Evolutionary conservation across 306 rosid species (phyloP).

Genomic region (Dalbergia cultrata): DNA sequence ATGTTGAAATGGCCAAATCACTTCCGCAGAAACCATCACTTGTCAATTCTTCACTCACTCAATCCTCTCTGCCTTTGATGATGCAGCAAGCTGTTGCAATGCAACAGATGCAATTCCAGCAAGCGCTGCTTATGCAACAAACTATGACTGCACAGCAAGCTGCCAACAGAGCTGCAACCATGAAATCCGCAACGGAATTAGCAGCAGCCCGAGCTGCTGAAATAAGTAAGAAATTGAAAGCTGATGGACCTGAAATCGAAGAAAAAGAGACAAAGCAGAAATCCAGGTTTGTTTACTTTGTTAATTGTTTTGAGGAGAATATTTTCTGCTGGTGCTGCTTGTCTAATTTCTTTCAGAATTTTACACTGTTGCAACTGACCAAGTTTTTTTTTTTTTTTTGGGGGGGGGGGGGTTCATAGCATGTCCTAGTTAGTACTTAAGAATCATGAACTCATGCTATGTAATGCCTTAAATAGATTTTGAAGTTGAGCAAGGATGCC

Average conservation of each 20-base stretch:
- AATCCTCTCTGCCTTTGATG: slow-evolving; percentile 94
- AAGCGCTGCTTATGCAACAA: slow-evolving; percentile 96
- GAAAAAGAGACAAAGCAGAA: slow-evolving; percentile 69
- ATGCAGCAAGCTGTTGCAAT: slow-evolving; percentile 99
- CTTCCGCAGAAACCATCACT: slow-evolving; percentile 77
- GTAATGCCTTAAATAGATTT: slow-evolving; percentile 27
- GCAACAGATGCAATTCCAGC: slow-evolving; percentile 99
- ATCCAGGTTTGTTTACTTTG: slow-evolving; percentile 70
- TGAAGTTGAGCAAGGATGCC: slow-evolving; percentile 16
- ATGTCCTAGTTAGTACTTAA: neutral
- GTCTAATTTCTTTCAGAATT: slow-evolving; percentile 17
- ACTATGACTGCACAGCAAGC: slow-evolving; percentile 95
- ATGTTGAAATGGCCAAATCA: slow-evolving; percentile 99
- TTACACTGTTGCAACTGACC: slow-evolving; percentile 7
- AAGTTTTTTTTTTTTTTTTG: too few species aligned
- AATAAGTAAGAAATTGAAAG: slow-evolving; percentile 89
- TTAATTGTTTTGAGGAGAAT: slow-evolving; percentile 6
- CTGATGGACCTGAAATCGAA: slow-evolving; percentile 72
- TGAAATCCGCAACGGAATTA: slow-evolving; percentile 96
- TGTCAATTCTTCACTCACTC: slow-evolving; percentile 66
- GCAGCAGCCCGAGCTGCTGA: slow-evolving; percentile 99
- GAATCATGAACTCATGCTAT: neutral
- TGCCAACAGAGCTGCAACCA: slow-evolving; percentile 91
- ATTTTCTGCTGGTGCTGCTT: slow-evolving; percentile 4
- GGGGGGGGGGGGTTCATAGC: neutral